Conservation (phyloP, 306 rosid genomes). For the Inga leiocalycina region DNA sequence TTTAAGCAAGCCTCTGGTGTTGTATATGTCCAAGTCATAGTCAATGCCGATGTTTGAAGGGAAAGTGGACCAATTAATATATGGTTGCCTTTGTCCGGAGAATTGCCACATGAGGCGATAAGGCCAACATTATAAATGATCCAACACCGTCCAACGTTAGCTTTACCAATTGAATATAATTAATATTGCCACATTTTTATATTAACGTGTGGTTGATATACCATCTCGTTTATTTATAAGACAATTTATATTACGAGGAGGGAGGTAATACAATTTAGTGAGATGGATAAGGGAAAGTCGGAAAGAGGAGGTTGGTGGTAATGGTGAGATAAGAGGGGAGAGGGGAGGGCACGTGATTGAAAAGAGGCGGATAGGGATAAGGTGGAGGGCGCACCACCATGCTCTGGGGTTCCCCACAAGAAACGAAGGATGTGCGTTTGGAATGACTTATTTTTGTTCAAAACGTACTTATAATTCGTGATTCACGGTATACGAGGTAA, state of each 20-base stretch:
- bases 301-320: neutral
- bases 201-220: too few relatives aligned
- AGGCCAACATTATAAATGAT: neutral
- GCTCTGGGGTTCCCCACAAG: neutral
- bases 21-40: too few relatives aligned
- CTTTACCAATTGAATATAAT: neutral
- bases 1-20: too few relatives aligned
- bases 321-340: neutral
- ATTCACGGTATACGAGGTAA: too few relatives aligned
- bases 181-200: neutral
- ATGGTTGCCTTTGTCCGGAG: neutral
- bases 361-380: neutral
- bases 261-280: too few relatives aligned
- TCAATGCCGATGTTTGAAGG: neutral
- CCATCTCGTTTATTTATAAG: too few relatives aligned
- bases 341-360: neutral
- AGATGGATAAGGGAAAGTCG: too few relatives aligned
- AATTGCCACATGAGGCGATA: neutral
- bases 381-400: neutral
- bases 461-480: too few relatives aligned
- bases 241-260: too few relatives aligned
- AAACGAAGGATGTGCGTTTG: neutral
- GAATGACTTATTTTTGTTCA: too few relatives aligned
- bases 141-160: neutral
- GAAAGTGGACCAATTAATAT: neutral